Evolutionary conservation across 2,329 filamentous ascomycete species (phyloP).

Genomic region (Fusarium goolgardi): DNA sequence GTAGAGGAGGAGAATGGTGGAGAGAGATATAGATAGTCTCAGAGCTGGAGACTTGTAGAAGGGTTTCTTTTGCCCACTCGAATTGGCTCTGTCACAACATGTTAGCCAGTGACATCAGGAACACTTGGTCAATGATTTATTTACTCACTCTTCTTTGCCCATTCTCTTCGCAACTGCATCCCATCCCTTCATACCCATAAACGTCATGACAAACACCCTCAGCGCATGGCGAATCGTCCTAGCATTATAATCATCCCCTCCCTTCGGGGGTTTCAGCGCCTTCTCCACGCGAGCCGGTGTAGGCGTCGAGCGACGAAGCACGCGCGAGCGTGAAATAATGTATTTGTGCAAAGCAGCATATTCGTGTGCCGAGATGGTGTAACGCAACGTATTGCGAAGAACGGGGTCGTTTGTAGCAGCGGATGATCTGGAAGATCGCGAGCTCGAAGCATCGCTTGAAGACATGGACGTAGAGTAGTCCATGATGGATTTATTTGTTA

Average conservation of each 20-base stretch:
- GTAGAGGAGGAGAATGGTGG: slow-evolving; percentile 87
- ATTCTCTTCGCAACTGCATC: slow-evolving; percentile 63
- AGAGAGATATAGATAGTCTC: slow-evolving; percentile 83
- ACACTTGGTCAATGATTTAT: not conserved
- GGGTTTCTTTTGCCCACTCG: slow-evolving; percentile 60
- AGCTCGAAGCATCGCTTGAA: slow-evolving; percentile 40
- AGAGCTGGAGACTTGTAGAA: slow-evolving; percentile 75
- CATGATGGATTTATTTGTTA: slow-evolving; percentile 24
- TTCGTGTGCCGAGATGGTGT: slow-evolving; percentile 86
- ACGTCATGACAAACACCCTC: slow-evolving; percentile 75
- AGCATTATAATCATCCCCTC: slow-evolving; percentile 74
- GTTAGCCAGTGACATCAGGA: slow-evolving; percentile 9
- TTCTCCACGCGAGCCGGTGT: slow-evolving; percentile 65
- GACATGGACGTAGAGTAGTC: slow-evolving; percentile 34
- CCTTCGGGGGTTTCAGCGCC: slow-evolving; percentile 50
- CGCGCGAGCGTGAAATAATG: slow-evolving; percentile 77
- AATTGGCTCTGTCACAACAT: slow-evolving; percentile 36
- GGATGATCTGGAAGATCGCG: slow-evolving; percentile 39
- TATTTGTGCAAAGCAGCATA: slow-evolving; percentile 88
- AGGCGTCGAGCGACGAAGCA: slow-evolving; percentile 66
- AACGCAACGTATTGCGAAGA: slow-evolving; percentile 85
- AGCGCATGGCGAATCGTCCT: slow-evolving; percentile 77
- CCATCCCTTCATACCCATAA: slow-evolving; percentile 72
- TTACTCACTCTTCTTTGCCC: slow-evolving; percentile 59
- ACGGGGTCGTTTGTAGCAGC: slow-evolving; percentile 68